Conservation (phyloP, 768 basidiomycete species). For the Trametes coccinea region DNA sequence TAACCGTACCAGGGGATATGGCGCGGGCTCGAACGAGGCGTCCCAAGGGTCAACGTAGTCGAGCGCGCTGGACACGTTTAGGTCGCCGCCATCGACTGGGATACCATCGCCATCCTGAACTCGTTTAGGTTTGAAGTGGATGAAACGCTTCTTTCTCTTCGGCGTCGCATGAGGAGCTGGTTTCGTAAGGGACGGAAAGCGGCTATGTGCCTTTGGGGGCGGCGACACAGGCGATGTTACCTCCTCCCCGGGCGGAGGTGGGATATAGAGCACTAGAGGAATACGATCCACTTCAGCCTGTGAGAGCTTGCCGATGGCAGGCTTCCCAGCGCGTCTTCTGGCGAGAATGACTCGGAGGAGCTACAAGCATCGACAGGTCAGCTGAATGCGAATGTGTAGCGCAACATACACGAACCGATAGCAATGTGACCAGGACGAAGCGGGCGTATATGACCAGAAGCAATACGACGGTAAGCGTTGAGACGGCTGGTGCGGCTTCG, state of each 20-base stretch:
- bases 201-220: neutral
- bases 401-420: neutral
- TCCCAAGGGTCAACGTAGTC: constrained; percentile 52
- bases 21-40: constrained; percentile 71
- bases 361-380: neutral
- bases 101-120: neutral
- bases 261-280: constrained; percentile 19
- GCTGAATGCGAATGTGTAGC: no score
- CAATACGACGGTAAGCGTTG: neutral
- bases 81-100: neutral
- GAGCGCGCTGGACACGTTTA: neutral
- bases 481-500: neutral
- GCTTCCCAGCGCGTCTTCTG: neutral
- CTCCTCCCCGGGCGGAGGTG: constrained; percentile 5
- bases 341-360: neutral
- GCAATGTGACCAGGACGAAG: neutral
- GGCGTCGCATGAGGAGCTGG: neutral
- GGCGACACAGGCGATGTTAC: neutral
- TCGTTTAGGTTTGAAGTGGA: neutral
- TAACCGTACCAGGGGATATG: constrained; percentile 78
- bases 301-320: constrained; percentile 10
- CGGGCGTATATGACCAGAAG: constrained; percentile 7
- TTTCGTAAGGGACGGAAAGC: neutral
- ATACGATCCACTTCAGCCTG: constrained; percentile 17
- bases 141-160: constrained; percentile 13